A percentile compares a stretch with the other conserved stretches of the same genome.
Evolutionary conservation across 1,284 basidiomycete species (phyloP).

Genomic region (Malassezia yamatoensis): DNA sequence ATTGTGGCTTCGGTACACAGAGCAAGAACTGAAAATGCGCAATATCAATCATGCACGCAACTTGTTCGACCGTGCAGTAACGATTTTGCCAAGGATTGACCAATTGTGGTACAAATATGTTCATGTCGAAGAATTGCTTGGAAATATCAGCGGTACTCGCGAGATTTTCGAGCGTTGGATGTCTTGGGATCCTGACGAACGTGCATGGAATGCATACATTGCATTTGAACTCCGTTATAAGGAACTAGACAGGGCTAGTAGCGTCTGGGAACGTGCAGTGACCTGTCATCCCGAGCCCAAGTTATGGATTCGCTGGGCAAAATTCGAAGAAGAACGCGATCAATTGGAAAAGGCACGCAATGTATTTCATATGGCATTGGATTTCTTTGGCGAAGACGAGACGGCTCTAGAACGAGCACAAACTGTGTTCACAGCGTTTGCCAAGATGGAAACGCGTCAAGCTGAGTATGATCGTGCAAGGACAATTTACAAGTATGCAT

Average conservation of each 20-base stretch:
- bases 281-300: constrained; percentile 83
- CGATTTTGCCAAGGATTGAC: constrained; percentile 85
- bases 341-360: constrained; percentile 72
- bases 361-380: constrained; percentile 90
- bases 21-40: constrained; percentile 92
- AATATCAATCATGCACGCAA: constrained; percentile 96
- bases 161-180: constrained; percentile 99
- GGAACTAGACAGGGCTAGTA: constrained; percentile 80
- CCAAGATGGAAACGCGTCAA: constrained; percentile 89
- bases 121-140: constrained; percentile 90
- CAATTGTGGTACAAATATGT: constrained; percentile 90
- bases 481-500: constrained; percentile 94
- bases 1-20: constrained; percentile 91
- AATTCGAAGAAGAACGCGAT: constrained; percentile 89
- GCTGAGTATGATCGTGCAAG: constrained; percentile 94
- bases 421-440: constrained; percentile 87
- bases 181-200: constrained; percentile 98
- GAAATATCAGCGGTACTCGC: constrained; percentile 86
- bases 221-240: constrained; percentile 84
- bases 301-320: constrained; percentile 91
- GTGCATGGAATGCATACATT: constrained; percentile 98
- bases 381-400: constrained; percentile 94
- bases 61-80: constrained; percentile 90
- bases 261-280: constrained; percentile 89
- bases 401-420: constrained; percentile 95